Conservation (phyloP, 2,329 filamentous ascomycete genomes). For the Exophiala sp. region DNA sequence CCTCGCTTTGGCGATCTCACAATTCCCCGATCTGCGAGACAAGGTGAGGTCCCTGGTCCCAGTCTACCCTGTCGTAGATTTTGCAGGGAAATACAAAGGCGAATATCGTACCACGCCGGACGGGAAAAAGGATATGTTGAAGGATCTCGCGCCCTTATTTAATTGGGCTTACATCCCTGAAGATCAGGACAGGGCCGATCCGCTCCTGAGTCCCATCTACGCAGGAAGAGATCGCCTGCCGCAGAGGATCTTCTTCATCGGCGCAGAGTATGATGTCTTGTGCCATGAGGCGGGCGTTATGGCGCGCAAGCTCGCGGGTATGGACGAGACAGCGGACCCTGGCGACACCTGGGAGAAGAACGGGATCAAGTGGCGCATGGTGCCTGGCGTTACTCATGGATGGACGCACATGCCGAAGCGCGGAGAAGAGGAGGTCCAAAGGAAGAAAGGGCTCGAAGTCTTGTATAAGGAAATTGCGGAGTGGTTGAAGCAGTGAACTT, state of each 20-base stretch:
- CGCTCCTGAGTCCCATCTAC: conserved; percentile 41
- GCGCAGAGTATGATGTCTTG: conserved; percentile 44
- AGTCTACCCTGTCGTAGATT: conserved; percentile 45
- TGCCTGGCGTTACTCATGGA: conserved; percentile 17
- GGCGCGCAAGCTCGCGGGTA: conserved; percentile 30
- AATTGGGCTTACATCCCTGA: conserved; percentile 41
- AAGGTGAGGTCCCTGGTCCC: conserved; percentile 38
- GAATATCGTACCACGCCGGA: conserved; percentile 29
- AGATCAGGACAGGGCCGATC: conserved; percentile 35
- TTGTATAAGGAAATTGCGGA: conserved; percentile 19
- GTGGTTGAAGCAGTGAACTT: conserved; percentile 11
- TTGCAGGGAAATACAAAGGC: conserved; percentile 31
- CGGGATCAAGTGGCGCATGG: conserved; percentile 21
- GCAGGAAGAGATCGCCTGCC: conserved; percentile 35
- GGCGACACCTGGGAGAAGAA: conserved; percentile 25
- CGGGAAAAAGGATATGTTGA: conserved; percentile 28
- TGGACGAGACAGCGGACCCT: conserved; percentile 20
- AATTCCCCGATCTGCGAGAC: conserved; percentile 36
- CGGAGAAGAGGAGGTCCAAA: conserved; percentile 11
- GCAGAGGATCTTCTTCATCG: conserved; percentile 41
- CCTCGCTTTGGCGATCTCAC: conserved; percentile 39
- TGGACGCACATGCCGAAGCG: conserved; percentile 21
- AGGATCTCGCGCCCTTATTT: conserved; percentile 31
- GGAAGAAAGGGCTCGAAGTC: conserved; percentile 6
- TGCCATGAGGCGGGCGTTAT: conserved; percentile 38